Conservation (phyloP, 306 rosid species). For the Spatholobus suberectus region DNA sequence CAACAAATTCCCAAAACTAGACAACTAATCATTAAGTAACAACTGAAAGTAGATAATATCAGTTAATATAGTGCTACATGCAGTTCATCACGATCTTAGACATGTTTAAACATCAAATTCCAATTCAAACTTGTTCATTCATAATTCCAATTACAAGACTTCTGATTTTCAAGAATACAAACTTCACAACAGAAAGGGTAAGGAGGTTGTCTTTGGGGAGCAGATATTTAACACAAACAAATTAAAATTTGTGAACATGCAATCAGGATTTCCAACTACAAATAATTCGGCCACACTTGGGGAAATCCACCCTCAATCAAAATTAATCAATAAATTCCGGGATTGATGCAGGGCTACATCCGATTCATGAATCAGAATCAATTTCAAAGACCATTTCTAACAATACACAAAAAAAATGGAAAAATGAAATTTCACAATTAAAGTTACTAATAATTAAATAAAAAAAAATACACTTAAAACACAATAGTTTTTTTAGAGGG, state of each 20-base stretch:
- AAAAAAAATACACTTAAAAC: background rate
- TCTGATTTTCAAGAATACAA: background rate
- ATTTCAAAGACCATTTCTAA: background rate
- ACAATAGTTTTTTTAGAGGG: background rate
- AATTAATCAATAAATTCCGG: background rate
- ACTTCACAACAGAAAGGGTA: background rate
- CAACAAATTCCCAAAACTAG: slow-evolving; percentile 11
- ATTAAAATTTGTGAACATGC: background rate
- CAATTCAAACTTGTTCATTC: background rate
- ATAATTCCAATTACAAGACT: slow-evolving; percentile 8
- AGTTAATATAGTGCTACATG: background rate
- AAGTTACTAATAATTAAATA: background rate
- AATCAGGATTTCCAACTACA: background rate
- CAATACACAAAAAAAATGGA: background rate
- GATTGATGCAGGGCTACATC: background rate
- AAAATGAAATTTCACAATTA: background rate
- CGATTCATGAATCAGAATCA: background rate
- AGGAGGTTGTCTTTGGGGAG: background rate
- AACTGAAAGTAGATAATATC: background rate
- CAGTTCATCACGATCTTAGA: background rate
- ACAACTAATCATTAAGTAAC: background rate
- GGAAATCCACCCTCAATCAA: background rate
- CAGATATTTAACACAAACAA: background rate
- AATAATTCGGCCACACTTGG: background rate
- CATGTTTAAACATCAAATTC: background rate